Evolutionary conservation across 2,329 filamentous ascomycete species (phyloP), one percentile per base, ranked within the genome.

Genomic region (Cadophora malorum): DNA sequence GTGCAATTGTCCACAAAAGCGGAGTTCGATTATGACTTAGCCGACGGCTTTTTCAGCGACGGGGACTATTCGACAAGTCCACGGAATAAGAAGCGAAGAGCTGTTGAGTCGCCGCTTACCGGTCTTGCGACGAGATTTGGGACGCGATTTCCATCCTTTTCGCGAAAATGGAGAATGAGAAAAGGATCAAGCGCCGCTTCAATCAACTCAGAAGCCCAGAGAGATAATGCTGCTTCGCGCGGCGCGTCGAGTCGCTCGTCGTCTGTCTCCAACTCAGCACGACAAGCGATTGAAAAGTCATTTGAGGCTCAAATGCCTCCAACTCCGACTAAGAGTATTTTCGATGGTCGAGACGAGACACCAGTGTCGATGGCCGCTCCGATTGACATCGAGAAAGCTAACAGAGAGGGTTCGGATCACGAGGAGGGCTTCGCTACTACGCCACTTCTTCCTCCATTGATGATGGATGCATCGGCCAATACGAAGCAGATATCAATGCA

Each of bases 401-500:
- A 84, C 69, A 79, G 82, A 75, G 67, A 81, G 69, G 74, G 81
- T 79, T 72, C 81, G 73, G 76, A 88, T 73, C 79, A 86, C 80
- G 79, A 88, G 81, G 81, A 89, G 81, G 78, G 88, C 81, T 81
- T 92, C 73, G 91, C 92, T 0, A 91, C 91, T 4, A 97, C 94
- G 2, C 95, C 94, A 49, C 84, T 97, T 8, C 84, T 97, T 1
- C 94, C 94, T 8, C 94, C 94, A 0, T 84, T 96, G 45, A 86
- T 96, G 82, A 89, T 85, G 41, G 80, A 82, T 55, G 79, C 77
- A 8, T 79, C 79, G n/a, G 78, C 79, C 14, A 78, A 81, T 49
- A 75, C 76, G n/a, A 76, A 82, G 47, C 81, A 87, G 52, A 84
- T 88, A 0, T 85, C 86, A 0, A 83, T 90, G 38, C 86, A 92